A percentile compares a stretch with the other conserved stretches of the same genome.
These are phyloP conservation scores for Lobosporangium transversale DNA, from an alignment of 192 early-diverging fungal genomes.

Conservation along the genomic window DNA sequence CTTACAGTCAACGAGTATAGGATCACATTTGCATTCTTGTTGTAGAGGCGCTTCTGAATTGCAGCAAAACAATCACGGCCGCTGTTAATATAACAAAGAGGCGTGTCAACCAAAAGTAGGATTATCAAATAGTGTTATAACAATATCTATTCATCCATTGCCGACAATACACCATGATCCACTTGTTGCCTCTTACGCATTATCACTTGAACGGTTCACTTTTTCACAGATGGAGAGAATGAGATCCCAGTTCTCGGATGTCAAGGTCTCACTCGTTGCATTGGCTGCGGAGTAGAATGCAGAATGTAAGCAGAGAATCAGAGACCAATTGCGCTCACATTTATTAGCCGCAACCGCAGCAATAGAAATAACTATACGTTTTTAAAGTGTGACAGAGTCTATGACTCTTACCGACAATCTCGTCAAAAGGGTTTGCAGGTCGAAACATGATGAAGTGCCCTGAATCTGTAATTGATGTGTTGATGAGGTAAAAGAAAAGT, in stretches of 20 bases:
- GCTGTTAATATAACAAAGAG: slow-evolving; percentile 58
- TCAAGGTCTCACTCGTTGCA: slow-evolving; percentile 93
- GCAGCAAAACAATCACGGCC: slow-evolving; percentile 75
- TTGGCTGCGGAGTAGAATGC: slow-evolving; percentile 57
- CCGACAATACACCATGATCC: too few species aligned
- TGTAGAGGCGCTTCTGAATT: slow-evolving; percentile 74
- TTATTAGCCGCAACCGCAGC: too few species aligned
- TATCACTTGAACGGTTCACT: slow-evolving; percentile 59
- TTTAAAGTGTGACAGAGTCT: not conserved
- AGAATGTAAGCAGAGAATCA: not conserved
- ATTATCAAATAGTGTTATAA: too few species aligned
- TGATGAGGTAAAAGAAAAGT: not conserved
- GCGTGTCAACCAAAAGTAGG: not conserved
- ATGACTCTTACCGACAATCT: slow-evolving; percentile 59
- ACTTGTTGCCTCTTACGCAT: slow-evolving; percentile 53
- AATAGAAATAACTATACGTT: too few species aligned
- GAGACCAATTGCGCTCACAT: too few species aligned
- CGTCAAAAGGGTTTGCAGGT: slow-evolving; percentile 63
- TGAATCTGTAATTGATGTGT: not conserved
- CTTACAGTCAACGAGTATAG: slow-evolving; percentile 72
- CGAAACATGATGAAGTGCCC: slow-evolving; percentile 53
- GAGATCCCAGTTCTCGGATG: slow-evolving; percentile 93
- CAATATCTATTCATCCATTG: too few species aligned
- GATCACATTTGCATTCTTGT: slow-evolving; percentile 87
- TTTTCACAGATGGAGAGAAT: slow-evolving; percentile 80